phyloP scores from a whole-genome alignment of 805 yeast species.

The Sporopachydermia lactativora region DNA sequence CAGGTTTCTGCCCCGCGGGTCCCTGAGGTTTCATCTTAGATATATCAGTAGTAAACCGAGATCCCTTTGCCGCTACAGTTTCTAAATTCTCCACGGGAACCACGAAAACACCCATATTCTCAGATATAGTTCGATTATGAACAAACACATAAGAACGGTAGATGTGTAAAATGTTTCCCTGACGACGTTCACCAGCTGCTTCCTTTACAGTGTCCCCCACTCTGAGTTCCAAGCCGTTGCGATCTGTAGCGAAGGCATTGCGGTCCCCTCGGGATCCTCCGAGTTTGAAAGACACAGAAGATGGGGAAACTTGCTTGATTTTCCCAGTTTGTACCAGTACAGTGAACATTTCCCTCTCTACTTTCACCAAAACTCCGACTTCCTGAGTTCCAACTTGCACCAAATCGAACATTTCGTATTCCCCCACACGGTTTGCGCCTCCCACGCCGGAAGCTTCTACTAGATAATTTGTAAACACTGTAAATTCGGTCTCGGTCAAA shows the following conservation, averaged over 20 bases:
- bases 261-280: constrained; percentile 35
- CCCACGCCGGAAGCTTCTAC: constrained; percentile 86
- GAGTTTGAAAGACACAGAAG: constrained; percentile 70
- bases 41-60: constrained; percentile 48
- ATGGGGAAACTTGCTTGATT: constrained; percentile 53
- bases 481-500: constrained; percentile 74
- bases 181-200: constrained; percentile 66
- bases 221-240: constrained; percentile 68
- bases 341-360: constrained; percentile 76
- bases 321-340: constrained; percentile 77
- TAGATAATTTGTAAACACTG: constrained; percentile 85
- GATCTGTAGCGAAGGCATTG: constrained; percentile 77
- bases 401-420: constrained; percentile 77
- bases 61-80: constrained; percentile 76
- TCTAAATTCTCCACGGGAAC: constrained; percentile 61
- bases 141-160: constrained; percentile 69
- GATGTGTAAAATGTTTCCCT: constrained; percentile 79
- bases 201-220: constrained; percentile 93
- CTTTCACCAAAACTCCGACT: constrained; percentile 81
- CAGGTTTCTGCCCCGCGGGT: constrained; percentile 25
- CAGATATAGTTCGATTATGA: constrained; percentile 63
- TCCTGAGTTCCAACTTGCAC: constrained; percentile 76
- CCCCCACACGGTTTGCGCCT: constrained; percentile 54
- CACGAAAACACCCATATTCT: constrained; percentile 86
- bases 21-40: constrained; percentile 75